Evolutionary conservation across 768 basidiomycete genomes (phyloP).

Genomic region (Sarcomyxa edulis): DNA sequence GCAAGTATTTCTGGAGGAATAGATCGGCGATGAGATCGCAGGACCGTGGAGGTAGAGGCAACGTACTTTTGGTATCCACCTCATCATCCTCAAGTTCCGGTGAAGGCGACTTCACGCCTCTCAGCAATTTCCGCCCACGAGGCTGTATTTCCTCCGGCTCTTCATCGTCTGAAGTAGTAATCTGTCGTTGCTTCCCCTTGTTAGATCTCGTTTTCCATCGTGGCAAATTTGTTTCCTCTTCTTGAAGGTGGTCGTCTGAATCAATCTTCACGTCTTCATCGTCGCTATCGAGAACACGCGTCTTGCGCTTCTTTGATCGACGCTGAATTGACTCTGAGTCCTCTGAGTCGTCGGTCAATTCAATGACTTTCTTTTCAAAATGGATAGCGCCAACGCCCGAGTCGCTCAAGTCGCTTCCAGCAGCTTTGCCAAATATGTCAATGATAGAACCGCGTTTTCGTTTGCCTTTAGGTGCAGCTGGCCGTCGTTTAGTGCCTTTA

Average conservation of each 20-base stretch:
- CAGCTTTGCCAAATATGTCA: constrained; percentile 5
- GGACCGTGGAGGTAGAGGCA: too few relatives aligned
- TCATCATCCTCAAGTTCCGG: constrained; percentile 47
- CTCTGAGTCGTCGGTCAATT: constrained; percentile 11
- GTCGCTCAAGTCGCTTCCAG: too few relatives aligned
- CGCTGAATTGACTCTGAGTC: constrained; percentile 9
- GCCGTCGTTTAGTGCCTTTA: too few relatives aligned
- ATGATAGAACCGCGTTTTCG: not conserved
- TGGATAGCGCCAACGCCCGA: constrained; percentile 41
- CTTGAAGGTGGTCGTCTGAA: constrained; percentile 11
- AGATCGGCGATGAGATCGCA: too few relatives aligned
- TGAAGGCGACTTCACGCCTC: constrained; percentile 34
- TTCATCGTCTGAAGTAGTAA: constrained; percentile 28
- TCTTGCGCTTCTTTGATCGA: constrained; percentile 9
- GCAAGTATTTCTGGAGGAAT: constrained; percentile 57
- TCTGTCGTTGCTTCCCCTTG: constrained; percentile 12
- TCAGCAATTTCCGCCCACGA: constrained; percentile 35
- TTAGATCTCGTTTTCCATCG: constrained; percentile 1
- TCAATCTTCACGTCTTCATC: constrained; percentile 16
- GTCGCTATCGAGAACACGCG: constrained; percentile 10
- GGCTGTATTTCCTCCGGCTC: constrained; percentile 20
- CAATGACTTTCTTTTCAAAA: constrained; percentile 32
- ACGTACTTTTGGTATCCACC: too few relatives aligned
- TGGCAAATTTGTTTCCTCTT: constrained; percentile 6
- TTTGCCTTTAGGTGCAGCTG: not conserved